Conservation (phyloP, 2,329 filamentous ascomycete genomes). For the Exophiala xenobiotica region DNA sequence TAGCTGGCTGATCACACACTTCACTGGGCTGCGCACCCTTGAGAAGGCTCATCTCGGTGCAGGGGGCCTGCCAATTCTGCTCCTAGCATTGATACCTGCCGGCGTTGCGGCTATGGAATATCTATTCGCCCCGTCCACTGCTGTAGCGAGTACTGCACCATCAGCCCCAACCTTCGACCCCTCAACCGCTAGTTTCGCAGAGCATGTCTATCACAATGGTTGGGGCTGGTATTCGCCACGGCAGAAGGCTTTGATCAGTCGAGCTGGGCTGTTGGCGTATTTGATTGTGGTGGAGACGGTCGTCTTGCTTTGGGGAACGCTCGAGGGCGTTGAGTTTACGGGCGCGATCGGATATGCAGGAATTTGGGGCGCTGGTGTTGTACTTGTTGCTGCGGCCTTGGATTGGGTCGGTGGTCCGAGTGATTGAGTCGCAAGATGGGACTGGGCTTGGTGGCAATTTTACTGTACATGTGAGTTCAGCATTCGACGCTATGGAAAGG, state of each 20-base stretch:
- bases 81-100: constrained; percentile 61
- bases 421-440: too few relatives aligned
- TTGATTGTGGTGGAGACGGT: constrained; percentile 56
- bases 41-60: constrained; percentile 65
- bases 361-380: constrained; percentile 69
- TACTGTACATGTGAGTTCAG: too few relatives aligned
- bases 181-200: constrained; percentile 61
- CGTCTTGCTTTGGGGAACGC: constrained; percentile 63
- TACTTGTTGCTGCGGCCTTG: constrained; percentile 59
- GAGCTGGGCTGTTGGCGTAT: constrained; percentile 56
- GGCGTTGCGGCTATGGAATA: constrained; percentile 73
- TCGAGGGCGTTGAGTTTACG: constrained; percentile 66
- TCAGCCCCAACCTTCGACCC: constrained; percentile 57
- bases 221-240: constrained; percentile 64
- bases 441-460: too few relatives aligned
- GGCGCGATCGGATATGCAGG: constrained; percentile 72
- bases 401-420: constrained; percentile 49
- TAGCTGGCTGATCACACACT: constrained; percentile 69
- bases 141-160: constrained; percentile 40
- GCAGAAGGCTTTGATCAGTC: constrained; percentile 62
- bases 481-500: too few relatives aligned
- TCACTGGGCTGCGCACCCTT: constrained; percentile 68
- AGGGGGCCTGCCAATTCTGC: constrained; percentile 47
- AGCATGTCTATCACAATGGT: constrained; percentile 60
- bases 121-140: constrained; percentile 64